Evolutionary conservation across 2,329 filamentous ascomycete genomes (phyloP).

Genomic region (Pseudocercospora fuligena): DNA sequence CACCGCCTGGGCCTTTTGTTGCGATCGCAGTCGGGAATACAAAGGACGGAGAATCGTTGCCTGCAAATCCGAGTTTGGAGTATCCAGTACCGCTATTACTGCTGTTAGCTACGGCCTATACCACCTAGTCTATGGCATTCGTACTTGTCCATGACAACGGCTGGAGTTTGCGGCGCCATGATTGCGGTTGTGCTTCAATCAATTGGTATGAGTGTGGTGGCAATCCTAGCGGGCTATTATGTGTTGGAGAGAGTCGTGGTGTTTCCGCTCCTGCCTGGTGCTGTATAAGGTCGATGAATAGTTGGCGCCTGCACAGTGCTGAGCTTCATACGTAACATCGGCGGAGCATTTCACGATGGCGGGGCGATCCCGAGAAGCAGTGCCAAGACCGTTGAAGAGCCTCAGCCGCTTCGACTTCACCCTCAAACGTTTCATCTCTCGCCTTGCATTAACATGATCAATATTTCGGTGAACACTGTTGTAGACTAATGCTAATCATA

Average conservation of each 20-base stretch:
- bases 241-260: background rate
- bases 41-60: constrained; percentile 98
- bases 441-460: background rate
- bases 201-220: background rate
- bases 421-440: background rate
- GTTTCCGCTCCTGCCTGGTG: constrained; percentile 4
- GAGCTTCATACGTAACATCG: constrained; percentile 20
- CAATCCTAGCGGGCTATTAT: background rate
- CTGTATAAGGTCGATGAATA: background rate
- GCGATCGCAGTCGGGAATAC: constrained; percentile 99
- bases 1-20: constrained; percentile 75
- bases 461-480: background rate
- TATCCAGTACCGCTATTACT: constrained; percentile 89
- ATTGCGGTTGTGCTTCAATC: constrained; percentile 35
- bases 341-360: constrained; percentile 21
- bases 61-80: constrained; percentile 98
- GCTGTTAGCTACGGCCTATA: constrained; percentile 32
- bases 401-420: constrained; percentile 12
- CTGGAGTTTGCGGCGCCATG: constrained; percentile 98
- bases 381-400: constrained; percentile 19
- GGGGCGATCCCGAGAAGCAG: constrained; percentile 16
- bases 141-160: constrained; percentile 99
- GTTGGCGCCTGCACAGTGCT: constrained; percentile 16
- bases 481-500: background rate
- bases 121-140: constrained; percentile 10